These are phyloP conservation scores for Metrosideros polymorpha DNA, from an alignment of 441 rosid genomes.

Conservation along the genomic window DNA sequence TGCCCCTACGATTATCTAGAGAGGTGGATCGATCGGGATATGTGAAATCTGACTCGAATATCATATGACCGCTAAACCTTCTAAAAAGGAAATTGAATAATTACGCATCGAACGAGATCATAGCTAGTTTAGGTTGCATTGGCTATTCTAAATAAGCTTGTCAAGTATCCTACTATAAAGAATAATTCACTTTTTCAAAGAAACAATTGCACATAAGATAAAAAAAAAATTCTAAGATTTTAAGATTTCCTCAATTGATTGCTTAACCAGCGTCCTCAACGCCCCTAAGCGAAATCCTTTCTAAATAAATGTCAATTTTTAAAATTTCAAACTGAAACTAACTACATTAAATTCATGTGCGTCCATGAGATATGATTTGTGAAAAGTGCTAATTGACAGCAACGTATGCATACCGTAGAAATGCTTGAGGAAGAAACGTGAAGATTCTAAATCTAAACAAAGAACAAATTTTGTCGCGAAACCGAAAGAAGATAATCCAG, in stretches of 20 bases:
- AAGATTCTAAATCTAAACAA: not conserved
- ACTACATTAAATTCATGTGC: not conserved
- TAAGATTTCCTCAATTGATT: not conserved
- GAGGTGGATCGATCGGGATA: not conserved
- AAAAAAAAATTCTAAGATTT: too few species aligned
- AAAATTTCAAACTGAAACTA: not conserved
- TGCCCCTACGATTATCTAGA: not conserved
- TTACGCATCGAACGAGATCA: not conserved
- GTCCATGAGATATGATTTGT: not conserved
- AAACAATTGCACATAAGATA: too few species aligned
- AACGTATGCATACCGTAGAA: not conserved
- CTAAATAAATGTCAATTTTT: not conserved
- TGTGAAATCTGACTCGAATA: accelerated
- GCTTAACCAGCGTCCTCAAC: not conserved
- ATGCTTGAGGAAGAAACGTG: not conserved
- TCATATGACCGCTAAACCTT: not conserved
- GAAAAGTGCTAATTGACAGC: not conserved
- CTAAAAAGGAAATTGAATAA: not conserved
- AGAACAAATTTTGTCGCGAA: not conserved
- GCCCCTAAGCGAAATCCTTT: not conserved
- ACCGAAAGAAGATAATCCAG: not conserved
- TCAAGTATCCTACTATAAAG: too few species aligned
- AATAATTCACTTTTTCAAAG: too few species aligned
- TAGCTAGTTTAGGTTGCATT: not conserved
- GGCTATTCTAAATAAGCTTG: not conserved